Conservation (phyloP, 1,284 basidiomycete genomes). For the Sanguinoderma infundibulare region DNA sequence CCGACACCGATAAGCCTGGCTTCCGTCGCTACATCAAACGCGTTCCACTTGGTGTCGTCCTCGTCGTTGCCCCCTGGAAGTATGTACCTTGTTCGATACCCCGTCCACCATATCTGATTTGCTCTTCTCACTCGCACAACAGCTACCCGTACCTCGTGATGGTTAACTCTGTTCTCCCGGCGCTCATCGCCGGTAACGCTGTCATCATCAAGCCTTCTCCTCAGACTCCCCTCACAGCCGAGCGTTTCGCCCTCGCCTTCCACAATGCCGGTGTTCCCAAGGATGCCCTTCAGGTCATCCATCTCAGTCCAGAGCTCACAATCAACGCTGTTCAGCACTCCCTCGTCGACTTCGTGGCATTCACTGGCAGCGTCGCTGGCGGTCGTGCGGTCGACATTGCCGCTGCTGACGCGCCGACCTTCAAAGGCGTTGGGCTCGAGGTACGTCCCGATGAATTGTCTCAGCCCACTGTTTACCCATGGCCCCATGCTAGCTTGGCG, state of each 20-base stretch:
- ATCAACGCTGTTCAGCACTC: conserved; percentile 70
- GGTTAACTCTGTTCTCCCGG: conserved; percentile 90
- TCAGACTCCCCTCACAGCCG: conserved; percentile 89
- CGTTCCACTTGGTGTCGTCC: conserved; percentile 86
- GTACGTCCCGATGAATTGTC: conserved; percentile 48
- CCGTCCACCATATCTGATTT: conserved; percentile 5
- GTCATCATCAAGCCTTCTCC: conserved; percentile 95
- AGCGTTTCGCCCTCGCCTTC: conserved; percentile 77
- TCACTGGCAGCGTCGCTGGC: conserved; percentile 85
- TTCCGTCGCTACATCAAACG: conserved; percentile 85
- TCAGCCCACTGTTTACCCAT: no score
- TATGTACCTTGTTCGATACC: conserved; percentile 40
- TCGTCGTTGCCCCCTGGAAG: conserved; percentile 93
- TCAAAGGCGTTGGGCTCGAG: conserved; percentile 84
- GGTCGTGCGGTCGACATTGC: conserved; percentile 69
- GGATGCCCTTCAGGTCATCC: conserved; percentile 80
- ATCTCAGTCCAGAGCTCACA: conserved; percentile 74
- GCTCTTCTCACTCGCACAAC: conserved; percentile 3
- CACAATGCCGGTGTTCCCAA: conserved; percentile 77
- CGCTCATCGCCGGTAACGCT: conserved; percentile 86
- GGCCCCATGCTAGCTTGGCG: no score
- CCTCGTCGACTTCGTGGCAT: conserved; percentile 81
- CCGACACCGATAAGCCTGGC: conserved; percentile 80
- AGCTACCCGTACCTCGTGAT: conserved; percentile 91
- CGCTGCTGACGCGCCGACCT: conserved; percentile 63